A percentile compares a stretch with the other conserved stretches of the same genome.
These are phyloP conservation scores for Fusarium sp. DNA, from an alignment of 2,329 filamentous ascomycete genomes.

Conservation along the genomic window DNA sequence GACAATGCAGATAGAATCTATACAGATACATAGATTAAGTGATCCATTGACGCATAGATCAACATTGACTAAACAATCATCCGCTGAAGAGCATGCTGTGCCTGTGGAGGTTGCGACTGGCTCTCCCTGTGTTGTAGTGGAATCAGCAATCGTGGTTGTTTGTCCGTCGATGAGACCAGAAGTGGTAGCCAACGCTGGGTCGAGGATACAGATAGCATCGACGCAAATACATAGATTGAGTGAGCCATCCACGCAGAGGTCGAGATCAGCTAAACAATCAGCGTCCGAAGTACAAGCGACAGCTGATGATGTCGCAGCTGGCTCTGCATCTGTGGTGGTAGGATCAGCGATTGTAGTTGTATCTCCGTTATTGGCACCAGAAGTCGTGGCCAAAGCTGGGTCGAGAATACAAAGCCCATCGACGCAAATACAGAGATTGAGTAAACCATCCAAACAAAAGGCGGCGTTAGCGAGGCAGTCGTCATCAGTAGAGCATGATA, in stretches of 20 bases:
- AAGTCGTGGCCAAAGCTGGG: not conserved
- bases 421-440: conserved; percentile 2
- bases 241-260: not conserved
- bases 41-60: too few species aligned
- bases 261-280: not conserved
- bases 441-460: not conserved
- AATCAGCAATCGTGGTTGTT: too few species aligned
- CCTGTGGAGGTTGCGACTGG: too few species aligned
- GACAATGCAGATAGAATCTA: too few species aligned
- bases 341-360: not conserved
- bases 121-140: too few species aligned
- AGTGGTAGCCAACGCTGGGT: not conserved
- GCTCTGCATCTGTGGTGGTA: not conserved
- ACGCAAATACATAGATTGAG: conserved; percentile 3
- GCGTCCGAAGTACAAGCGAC: not conserved
- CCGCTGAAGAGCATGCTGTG: too few species aligned
- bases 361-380: not conserved
- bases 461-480: not conserved
- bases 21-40: too few species aligned
- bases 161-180: not conserved
- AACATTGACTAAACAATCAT: too few species aligned
- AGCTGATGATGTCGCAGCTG: not conserved
- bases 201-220: not conserved
- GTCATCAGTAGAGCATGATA: not conserved
- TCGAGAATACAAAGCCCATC: not conserved